Evolutionary conservation across 208 protist genomes (phyloP), one percentile per base, ranked within the genome.

Genomic region (Crithidia thermophila): DNA sequence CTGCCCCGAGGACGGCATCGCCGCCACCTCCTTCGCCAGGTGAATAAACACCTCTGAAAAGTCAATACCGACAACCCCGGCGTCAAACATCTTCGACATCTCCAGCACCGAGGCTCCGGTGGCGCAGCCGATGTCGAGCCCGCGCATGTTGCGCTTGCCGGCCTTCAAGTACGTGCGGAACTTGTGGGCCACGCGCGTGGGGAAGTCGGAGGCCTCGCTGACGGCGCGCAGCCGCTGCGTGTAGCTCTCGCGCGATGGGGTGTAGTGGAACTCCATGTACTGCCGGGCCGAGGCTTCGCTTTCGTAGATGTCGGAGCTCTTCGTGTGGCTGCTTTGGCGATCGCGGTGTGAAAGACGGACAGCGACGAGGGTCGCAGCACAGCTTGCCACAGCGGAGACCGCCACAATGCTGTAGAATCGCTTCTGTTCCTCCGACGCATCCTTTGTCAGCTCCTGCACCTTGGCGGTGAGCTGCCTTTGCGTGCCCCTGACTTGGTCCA

Each of bases 181-280:
- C 61, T 88, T 94, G 40, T 79, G 59, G 1, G 72, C 87, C 21
- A 92, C 21, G 27, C 91, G 81, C 27, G 59, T 59, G 11, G 88
- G 86, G 70, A 90, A 96, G 71, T 94, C 79, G 65, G 83, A 93
- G 57, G 79, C 78, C 51, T 88, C 84, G 20, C 27, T 68, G 40
- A 90, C 57, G 13, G 59, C 56, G 14, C 67, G 78, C 11, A 85
- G 46, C 0, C 43, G 37, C 40, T 84, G 79, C 14, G 66, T 68
- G 78, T 81, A 92, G 68, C 74, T 85, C 33, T 78, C 70, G 2
- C 57, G 45, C 2, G 77, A 78, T 3, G 85, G 81, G 6, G 85
- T 90, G 79, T 81, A 93, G 75, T 95, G 87, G 59, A 95, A 92
- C 81, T 93, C 82, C 75, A 93, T 83, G 68, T 93, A 93, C 77